Evolutionary conservation across 768 basidiomycete genomes (phyloP).

Genomic region (Boletus vermiculosoides): DNA sequence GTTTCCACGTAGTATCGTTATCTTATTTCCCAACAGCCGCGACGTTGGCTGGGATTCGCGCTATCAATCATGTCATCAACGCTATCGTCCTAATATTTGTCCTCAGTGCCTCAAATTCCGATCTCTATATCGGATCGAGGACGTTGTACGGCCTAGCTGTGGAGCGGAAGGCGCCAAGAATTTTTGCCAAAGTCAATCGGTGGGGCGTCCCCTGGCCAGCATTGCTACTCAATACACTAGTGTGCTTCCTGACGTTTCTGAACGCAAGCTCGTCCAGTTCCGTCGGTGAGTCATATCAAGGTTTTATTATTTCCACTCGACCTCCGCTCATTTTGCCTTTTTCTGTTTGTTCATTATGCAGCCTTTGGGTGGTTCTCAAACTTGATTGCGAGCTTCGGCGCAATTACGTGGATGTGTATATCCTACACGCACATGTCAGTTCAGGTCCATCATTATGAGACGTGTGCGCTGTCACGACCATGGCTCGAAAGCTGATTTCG

Average conservation of each 20-base stretch:
- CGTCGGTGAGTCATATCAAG: constrained; percentile 39
- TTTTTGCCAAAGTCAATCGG: constrained; percentile 38
- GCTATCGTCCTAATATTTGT: constrained; percentile 50
- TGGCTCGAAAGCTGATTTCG: constrained; percentile 1
- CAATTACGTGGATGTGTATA: constrained; percentile 38
- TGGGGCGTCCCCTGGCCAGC: constrained; percentile 37
- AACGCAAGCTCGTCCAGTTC: constrained; percentile 51
- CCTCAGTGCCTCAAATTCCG: constrained; percentile 47
- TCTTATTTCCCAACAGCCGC: constrained; percentile 32
- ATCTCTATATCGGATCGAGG: constrained; percentile 54
- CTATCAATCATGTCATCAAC: constrained; percentile 42
- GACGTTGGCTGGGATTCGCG: constrained; percentile 44
- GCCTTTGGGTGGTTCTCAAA: constrained; percentile 28
- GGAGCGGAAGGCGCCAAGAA: constrained; percentile 46
- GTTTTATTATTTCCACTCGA: constrained; percentile 24
- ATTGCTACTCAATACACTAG: constrained; percentile 50
- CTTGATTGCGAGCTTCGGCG: constrained; percentile 32
- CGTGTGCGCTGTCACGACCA: constrained; percentile 3
- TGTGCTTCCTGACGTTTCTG: constrained; percentile 59
- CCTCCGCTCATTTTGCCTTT: constrained; percentile 14
- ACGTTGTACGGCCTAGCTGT: constrained; percentile 47
- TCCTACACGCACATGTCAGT: constrained; percentile 28
- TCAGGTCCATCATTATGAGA: constrained; percentile 1
- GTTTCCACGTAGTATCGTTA: constrained; percentile 12
- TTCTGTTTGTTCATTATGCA: constrained; percentile 1